Conservation (phyloP, 495 filamentous ascomycete species). For the Xanthoparmelia taractica region DNA sequence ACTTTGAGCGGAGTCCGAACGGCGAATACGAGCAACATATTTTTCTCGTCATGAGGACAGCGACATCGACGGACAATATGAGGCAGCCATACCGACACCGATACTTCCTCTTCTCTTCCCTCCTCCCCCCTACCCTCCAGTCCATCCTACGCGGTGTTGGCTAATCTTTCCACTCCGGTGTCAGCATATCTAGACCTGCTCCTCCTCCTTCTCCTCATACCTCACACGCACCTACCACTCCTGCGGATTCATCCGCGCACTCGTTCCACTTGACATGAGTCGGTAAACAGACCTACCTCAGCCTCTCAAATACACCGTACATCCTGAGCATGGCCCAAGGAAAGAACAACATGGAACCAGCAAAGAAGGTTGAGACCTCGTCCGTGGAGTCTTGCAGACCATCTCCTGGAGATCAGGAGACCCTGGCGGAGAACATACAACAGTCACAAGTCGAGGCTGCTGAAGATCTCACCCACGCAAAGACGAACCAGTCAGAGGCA, state of each 20-base stretch:
- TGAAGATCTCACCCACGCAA: constrained; percentile 1
- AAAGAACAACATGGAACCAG: background rate
- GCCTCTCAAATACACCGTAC: background rate
- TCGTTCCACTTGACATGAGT: background rate
- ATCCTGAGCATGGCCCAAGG: too few species aligned
- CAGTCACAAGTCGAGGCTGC: background rate
- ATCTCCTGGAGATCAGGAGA: constrained; percentile 4
- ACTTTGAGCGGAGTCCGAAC: too few species aligned
- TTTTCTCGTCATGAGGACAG: too few species aligned
- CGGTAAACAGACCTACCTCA: background rate
- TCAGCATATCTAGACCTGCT: background rate
- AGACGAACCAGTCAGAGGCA: constrained; percentile 4
- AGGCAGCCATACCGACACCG: background rate
- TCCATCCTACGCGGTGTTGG: background rate
- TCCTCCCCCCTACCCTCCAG: too few species aligned
- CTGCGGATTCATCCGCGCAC: too few species aligned
- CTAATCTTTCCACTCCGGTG: background rate
- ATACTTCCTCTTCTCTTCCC: background rate
- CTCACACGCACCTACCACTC: background rate
- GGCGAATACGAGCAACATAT: too few species aligned
- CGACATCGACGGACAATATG: background rate
- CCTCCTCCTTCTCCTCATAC: background rate
- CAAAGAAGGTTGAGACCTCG: background rate
- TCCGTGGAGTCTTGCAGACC: background rate
- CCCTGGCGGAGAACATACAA: constrained; percentile 7